Conservation (phyloP, 768 basidiomycete species). For the Xerocomellus chrysenteron region DNA sequence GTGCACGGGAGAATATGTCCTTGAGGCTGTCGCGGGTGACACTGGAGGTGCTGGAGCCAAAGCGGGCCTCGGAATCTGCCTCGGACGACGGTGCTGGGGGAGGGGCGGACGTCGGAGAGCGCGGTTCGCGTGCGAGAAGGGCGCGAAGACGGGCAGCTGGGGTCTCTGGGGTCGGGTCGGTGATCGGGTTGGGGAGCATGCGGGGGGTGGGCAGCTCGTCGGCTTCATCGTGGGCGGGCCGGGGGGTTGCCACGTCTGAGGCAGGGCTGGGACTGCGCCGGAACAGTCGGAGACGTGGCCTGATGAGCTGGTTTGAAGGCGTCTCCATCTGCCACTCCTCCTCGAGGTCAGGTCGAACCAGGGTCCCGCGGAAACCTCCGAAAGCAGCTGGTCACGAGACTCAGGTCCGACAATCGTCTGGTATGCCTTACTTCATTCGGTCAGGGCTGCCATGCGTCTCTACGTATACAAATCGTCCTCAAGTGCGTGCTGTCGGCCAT, state of each 20-base stretch:
- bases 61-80: conserved; percentile 19
- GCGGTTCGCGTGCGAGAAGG: conserved; percentile 52
- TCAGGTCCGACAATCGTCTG: no score
- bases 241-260: background rate
- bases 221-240: conserved; percentile 22
- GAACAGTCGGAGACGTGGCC: conserved; percentile 12
- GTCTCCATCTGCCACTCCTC: conserved; percentile 6
- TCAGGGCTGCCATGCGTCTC: no score
- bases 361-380: no score
- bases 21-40: conserved; percentile 58
- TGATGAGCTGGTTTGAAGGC: background rate
- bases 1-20: conserved; percentile 64
- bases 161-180: conserved; percentile 34
- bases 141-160: conserved; percentile 66
- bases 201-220: conserved; percentile 34
- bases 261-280: conserved; percentile 11
- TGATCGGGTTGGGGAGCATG: conserved; percentile 21
- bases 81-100: conserved; percentile 30
- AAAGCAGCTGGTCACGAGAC: no score
- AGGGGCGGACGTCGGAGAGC: conserved; percentile 28
- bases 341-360: conserved; percentile 6
- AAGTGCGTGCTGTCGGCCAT: no score
- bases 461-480: no score
- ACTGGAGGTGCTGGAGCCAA: conserved; percentile 39
- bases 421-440: no score